These are phyloP conservation scores for Orychophragmus violaceus DNA, from an alignment of 345 rosid species.

Conservation along the genomic window DNA sequence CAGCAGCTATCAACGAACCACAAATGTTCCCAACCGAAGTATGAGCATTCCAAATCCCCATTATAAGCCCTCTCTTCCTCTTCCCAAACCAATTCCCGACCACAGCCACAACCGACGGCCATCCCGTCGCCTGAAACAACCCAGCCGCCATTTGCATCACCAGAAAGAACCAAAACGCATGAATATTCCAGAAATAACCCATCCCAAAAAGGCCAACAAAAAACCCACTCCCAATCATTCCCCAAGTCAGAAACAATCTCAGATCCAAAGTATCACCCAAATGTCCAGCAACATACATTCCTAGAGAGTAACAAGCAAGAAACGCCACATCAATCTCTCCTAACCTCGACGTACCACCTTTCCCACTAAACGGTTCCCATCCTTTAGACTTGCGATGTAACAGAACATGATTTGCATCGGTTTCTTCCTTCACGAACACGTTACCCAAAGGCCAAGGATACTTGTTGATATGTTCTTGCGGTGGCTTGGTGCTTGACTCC, in stretches of 20 bases:
- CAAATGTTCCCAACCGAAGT: slow-evolving; percentile 85
- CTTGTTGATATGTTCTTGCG: neutral
- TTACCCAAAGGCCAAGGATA: slow-evolving; percentile 69
- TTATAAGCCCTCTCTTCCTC: slow-evolving; percentile 89
- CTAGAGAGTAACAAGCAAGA: slow-evolving; percentile 76
- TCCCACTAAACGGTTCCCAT: slow-evolving; percentile 76
- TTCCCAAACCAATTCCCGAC: slow-evolving; percentile 92
- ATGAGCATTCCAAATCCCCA: slow-evolving; percentile 99
- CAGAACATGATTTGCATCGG: neutral
- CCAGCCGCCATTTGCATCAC: slow-evolving; percentile 87
- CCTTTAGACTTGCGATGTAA: slow-evolving; percentile 29
- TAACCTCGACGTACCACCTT: slow-evolving; percentile 66
- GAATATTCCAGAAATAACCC: slow-evolving; percentile 82
- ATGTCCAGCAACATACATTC: slow-evolving; percentile 93
- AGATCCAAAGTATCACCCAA: slow-evolving; percentile 83
- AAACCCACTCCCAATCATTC: slow-evolving; percentile 89
- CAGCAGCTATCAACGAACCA: slow-evolving; percentile 88
- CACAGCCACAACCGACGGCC: slow-evolving; percentile 99
- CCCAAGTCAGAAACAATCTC: slow-evolving; percentile 71
- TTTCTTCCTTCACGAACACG: slow-evolving; percentile 44
- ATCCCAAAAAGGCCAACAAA: slow-evolving; percentile 85
- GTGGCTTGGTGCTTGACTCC: slow-evolving; percentile 36
- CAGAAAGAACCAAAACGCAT: slow-evolving; percentile 59
- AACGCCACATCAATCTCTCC: slow-evolving; percentile 93
- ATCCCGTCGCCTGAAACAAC: slow-evolving; percentile 85